Percentiles rank a stretch among this genome's conserved stretches.
Conservation (phyloP, 2,329 filamentous ascomycete species). For the Mollisiaceae sp. region DNA sequence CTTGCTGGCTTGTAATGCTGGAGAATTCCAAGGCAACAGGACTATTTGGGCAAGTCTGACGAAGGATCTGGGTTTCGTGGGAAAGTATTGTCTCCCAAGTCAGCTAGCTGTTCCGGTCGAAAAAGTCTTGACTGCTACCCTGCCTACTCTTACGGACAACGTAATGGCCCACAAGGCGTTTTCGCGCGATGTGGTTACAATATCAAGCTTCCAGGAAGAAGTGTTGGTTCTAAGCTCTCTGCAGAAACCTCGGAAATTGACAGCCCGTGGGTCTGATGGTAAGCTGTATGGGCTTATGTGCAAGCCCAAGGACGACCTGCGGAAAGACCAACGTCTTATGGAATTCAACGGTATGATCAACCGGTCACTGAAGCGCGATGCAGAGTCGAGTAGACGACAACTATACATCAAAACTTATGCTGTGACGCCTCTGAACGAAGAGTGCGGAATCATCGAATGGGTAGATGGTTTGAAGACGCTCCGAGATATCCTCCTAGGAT, state of each 20-base stretch:
- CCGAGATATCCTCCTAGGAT: slow-evolving; percentile 82
- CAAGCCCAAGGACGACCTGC: slow-evolving; percentile 97
- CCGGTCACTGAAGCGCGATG: slow-evolving; percentile 86
- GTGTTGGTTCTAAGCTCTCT: slow-evolving; percentile 90
- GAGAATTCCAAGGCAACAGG: slow-evolving; percentile 71
- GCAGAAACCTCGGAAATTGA: slow-evolving; percentile 89
- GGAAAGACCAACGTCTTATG: slow-evolving; percentile 97
- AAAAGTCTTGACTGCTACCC: slow-evolving; percentile 77
- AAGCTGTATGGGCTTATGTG: slow-evolving; percentile 88
- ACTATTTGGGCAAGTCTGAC: slow-evolving; percentile 74
- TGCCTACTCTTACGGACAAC: slow-evolving; percentile 76
- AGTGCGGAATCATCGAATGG: slow-evolving; percentile 98
- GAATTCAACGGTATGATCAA: slow-evolving; percentile 99
- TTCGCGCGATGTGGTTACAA: slow-evolving; percentile 82
- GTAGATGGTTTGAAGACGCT: slow-evolving; percentile 94
- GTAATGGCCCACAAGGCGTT: slow-evolving; percentile 84
- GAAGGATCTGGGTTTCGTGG: slow-evolving; percentile 84
- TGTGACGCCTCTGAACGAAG: slow-evolving; percentile 95
- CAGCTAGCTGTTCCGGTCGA: slow-evolving; percentile 89
- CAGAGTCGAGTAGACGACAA: slow-evolving; percentile 86
- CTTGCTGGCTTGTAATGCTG: slow-evolving; percentile 78
- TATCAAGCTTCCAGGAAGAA: slow-evolving; percentile 81
- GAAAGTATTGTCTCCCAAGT: slow-evolving; percentile 79
- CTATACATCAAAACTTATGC: slow-evolving; percentile 97
- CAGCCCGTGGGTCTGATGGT: slow-evolving; percentile 86